These are phyloP conservation scores for Bolboschoenoplectus hybrid DNA, from an alignment of 202 grass and related monocot species.

Conservation along the genomic window DNA sequence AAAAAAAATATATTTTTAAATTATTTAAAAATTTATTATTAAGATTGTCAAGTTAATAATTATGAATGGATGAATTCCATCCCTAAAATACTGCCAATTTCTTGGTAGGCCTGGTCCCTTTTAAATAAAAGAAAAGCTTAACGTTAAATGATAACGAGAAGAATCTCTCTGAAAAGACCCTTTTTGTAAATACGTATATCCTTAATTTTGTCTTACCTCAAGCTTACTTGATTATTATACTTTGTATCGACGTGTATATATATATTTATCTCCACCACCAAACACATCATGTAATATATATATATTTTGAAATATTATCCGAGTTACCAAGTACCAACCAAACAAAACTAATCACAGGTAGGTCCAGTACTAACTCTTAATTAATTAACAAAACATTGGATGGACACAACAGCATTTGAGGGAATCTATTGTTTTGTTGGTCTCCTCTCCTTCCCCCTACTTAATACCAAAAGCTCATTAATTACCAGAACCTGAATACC, in stretches of 20 bases:
- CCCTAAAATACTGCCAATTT: too few relatives aligned
- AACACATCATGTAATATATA: slow-evolving; percentile 7
- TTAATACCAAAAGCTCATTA: slow-evolving; percentile 27
- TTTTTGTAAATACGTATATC: background rate
- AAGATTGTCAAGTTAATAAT: too few relatives aligned
- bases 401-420: background rate
- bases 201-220: slow-evolving; percentile 4
- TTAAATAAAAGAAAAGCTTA: background rate
- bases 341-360: slow-evolving; percentile 29
- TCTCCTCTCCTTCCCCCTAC: background rate
- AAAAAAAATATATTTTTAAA: too few relatives aligned
- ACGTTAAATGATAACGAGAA: background rate
- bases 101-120: background rate
- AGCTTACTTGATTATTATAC: background rate
- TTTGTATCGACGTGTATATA: background rate
- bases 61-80: too few relatives aligned
- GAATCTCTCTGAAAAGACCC: slow-evolving; percentile 29
- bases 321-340: slow-evolving; percentile 16
- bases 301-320: slow-evolving; percentile 29
- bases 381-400: slow-evolving; percentile 23
- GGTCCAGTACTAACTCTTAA: slow-evolving; percentile 39
- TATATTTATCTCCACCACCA: background rate
- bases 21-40: too few relatives aligned
- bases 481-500: slow-evolving; percentile 1
- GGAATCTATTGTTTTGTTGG: slow-evolving; percentile 32